Conservation (phyloP, 768 basidiomycete genomes). For the Rubroboletus satanas region DNA sequence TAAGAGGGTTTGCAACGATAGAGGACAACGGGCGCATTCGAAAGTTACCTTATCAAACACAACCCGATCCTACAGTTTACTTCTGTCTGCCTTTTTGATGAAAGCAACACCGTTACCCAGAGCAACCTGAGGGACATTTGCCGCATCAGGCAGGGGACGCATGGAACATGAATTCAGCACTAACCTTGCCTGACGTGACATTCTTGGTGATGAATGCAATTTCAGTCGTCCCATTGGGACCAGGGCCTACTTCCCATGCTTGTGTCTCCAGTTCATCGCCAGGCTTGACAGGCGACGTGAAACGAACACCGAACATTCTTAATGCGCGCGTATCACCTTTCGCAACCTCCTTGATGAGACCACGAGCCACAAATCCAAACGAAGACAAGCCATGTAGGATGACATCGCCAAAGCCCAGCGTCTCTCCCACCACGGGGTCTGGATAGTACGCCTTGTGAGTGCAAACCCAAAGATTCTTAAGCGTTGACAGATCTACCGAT, state of each 20-base stretch:
- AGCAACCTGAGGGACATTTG: constrained; percentile 34
- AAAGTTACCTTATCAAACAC: background rate
- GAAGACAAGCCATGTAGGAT: constrained; percentile 84
- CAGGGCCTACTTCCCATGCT: constrained; percentile 73
- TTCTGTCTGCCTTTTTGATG: constrained; percentile 48
- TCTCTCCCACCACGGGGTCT: constrained; percentile 74
- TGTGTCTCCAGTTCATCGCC: constrained; percentile 77
- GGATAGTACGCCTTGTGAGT: background rate
- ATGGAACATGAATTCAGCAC: constrained; percentile 3
- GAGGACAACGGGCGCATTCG: background rate
- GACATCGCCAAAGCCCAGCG: constrained; percentile 75
- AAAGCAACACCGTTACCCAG: constrained; percentile 64
- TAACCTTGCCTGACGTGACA: constrained; percentile 54
- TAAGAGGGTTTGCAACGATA: background rate
- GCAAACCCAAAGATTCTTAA: background rate
- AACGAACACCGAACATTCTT: constrained; percentile 66
- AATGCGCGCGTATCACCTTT: constrained; percentile 58
- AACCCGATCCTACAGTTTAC: constrained; percentile 35
- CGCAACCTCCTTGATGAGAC: constrained; percentile 60
- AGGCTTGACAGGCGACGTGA: constrained; percentile 81
- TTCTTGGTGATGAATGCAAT: constrained; percentile 63
- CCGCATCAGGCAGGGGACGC: background rate
- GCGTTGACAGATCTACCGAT: constrained; percentile 43
- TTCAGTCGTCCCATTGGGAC: constrained; percentile 54
- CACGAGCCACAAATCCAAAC: constrained; percentile 80